Evolutionary conservation across 768 basidiomycete species (phyloP).

Genomic region (Hortiboletus campestris): DNA sequence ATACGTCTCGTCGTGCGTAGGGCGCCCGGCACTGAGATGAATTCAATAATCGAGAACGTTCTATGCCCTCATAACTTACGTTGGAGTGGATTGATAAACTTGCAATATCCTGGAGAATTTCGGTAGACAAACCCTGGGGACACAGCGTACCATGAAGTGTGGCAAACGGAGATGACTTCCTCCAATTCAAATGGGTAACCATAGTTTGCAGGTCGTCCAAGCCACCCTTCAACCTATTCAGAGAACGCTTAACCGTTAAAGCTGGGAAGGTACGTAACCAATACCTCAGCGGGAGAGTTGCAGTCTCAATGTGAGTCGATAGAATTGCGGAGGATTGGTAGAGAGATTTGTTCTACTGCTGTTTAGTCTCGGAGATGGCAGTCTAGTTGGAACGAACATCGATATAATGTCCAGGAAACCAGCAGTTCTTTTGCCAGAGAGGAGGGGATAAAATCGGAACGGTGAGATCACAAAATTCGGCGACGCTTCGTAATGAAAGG

Average conservation of each 20-base stretch:
- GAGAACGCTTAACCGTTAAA: background rate
- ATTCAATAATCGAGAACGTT: background rate
- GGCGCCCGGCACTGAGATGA: conserved; percentile 17
- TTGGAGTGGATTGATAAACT: conserved; percentile 40
- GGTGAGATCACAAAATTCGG: conserved; percentile 48
- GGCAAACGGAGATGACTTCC: conserved; percentile 51
- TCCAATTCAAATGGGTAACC: conserved; percentile 50
- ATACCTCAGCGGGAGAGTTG: conserved; percentile 60
- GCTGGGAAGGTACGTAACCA: background rate
- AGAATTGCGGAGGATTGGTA: conserved; percentile 60
- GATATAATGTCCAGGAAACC: conserved; percentile 20
- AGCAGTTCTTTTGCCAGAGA: conserved; percentile 39
- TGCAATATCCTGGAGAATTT: conserved; percentile 31
- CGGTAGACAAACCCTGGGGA: conserved; percentile 26
- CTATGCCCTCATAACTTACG: conserved; percentile 13
- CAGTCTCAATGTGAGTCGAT: conserved; percentile 56
- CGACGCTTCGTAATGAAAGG: conserved; percentile 50
- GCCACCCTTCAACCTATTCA: conserved; percentile 34
- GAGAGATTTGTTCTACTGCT: conserved; percentile 29
- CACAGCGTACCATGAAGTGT: conserved; percentile 58
- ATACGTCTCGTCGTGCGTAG: conserved; percentile 52
- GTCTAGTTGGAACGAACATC: conserved; percentile 17
- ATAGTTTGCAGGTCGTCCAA: conserved; percentile 43
- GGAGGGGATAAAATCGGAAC: conserved; percentile 49
- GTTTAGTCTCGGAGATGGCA: conserved; percentile 9